Evolutionary conservation across 257 asterid genomes (phyloP).

Genomic region (Nicotiana tomentosiformis): DNA sequence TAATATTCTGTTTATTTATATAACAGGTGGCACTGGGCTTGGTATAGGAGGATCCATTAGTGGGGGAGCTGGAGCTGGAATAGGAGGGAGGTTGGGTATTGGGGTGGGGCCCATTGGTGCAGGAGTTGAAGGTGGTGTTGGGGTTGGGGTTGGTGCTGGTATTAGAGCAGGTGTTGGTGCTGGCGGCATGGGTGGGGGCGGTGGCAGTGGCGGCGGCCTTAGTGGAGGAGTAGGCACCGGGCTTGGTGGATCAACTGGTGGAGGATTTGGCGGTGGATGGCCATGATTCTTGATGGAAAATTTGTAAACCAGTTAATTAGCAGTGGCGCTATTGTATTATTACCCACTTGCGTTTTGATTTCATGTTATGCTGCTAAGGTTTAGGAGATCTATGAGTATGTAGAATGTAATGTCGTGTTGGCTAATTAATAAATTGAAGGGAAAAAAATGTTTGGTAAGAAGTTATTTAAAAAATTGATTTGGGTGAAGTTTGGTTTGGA

Average conservation of each 20-base stretch:
- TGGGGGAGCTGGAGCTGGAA: slow-evolving; percentile 20
- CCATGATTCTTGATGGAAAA: not conserved
- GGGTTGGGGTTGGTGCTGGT: slow-evolving; percentile 20
- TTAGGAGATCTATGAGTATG: not conserved
- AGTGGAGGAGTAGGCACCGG: not conserved
- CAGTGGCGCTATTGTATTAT: not conserved
- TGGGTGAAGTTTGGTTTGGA: no score
- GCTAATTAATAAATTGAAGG: not conserved
- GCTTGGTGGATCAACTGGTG: not conserved
- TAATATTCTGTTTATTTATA: not conserved
- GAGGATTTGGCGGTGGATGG: slow-evolving; percentile 13
- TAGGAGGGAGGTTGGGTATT: slow-evolving; percentile 28
- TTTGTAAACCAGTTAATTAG: not conserved
- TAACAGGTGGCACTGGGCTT: not conserved
- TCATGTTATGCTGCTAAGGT: not conserved
- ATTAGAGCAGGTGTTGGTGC: slow-evolving; percentile 21
- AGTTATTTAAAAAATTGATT: no score
- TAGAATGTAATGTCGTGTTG: slow-evolving; percentile 2
- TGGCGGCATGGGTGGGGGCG: slow-evolving; percentile 7
- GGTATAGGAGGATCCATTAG: slow-evolving; percentile 28
- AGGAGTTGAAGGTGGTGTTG: slow-evolving; percentile 19
- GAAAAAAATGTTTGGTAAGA: not conserved
- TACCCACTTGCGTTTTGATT: not conserved
- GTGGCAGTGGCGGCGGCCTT: not conserved
- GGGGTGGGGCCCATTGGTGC: slow-evolving; percentile 30